phyloP scores from a whole-genome alignment of 768 basidiomycete species.

The Leccinum subgranulosum region DNA sequence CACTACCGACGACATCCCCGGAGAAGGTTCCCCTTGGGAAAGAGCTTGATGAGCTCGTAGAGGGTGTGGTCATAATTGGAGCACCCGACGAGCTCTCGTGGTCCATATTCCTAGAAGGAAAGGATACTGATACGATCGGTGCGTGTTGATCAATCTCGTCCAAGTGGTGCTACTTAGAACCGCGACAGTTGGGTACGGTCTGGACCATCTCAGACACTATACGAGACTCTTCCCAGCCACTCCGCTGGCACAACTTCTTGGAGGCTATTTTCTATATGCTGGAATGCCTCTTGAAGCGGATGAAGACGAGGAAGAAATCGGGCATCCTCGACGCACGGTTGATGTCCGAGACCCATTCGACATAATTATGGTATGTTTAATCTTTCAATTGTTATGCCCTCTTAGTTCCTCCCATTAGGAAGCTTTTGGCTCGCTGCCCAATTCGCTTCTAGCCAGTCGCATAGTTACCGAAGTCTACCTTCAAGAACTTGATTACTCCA shows the following conservation, averaged over 20 bases:
- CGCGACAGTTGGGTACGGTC: constrained; percentile 58
- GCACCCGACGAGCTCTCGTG: constrained; percentile 83
- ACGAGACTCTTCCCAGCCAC: constrained; percentile 61
- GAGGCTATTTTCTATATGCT: constrained; percentile 66
- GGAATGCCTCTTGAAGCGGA: constrained; percentile 44
- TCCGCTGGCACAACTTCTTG: constrained; percentile 53
- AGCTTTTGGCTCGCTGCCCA: constrained; percentile 44
- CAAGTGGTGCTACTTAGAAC: background rate
- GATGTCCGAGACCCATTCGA: constrained; percentile 56
- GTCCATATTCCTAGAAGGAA: constrained; percentile 71
- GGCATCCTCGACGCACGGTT: constrained; percentile 2
- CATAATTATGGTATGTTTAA: constrained; percentile 52
- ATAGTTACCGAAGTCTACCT: constrained; percentile 65
- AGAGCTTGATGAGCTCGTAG: constrained; percentile 69
- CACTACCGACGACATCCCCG: constrained; percentile 46
- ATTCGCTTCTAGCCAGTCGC: constrained; percentile 66
- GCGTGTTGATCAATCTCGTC: constrained; percentile 24
- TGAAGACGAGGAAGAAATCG: constrained; percentile 22
- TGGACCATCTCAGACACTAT: constrained; percentile 54
- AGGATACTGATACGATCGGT: constrained; percentile 68
- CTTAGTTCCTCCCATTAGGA: constrained; percentile 41
- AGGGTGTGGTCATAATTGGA: constrained; percentile 71
- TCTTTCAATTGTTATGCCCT: background rate
- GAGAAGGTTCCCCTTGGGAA: constrained; percentile 48
- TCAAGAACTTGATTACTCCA: constrained; percentile 68